Evolutionary conservation across 116 monocot species (phyloP).

Genomic region (Trichopus zeylanicus): DNA sequence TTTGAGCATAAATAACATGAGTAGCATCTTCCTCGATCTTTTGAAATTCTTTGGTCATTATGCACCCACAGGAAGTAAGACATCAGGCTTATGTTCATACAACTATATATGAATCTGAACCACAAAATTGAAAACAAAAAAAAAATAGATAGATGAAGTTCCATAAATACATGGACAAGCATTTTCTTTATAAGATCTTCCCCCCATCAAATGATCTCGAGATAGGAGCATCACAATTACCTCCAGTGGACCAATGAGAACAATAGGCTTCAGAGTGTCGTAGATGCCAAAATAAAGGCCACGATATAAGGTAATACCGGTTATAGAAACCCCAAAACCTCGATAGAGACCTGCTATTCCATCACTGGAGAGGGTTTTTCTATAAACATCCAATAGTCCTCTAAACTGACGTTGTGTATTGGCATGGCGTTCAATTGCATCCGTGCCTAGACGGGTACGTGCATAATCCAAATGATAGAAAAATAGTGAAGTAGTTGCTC

Average conservation of each 20-base stretch:
- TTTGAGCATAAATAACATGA: too few relatives aligned
- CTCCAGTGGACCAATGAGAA: conserved; percentile 80
- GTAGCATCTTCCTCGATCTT: too few relatives aligned
- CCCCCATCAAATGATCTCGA: too few relatives aligned
- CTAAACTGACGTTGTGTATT: conserved; percentile 54
- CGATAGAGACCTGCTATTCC: conserved; percentile 84
- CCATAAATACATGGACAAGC: neutral
- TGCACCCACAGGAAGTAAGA: too few relatives aligned
- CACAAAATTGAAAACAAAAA: too few relatives aligned
- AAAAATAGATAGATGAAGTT: too few relatives aligned
- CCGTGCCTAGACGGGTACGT: conserved; percentile 71
- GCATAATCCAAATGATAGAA: conserved; percentile 95
- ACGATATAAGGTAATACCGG: conserved; percentile 85
- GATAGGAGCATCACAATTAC: conserved; percentile 14
- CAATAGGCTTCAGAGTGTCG: conserved; percentile 76
- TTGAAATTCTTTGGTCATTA: too few relatives aligned
- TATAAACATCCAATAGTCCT: conserved; percentile 82
- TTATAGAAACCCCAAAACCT: conserved; percentile 87
- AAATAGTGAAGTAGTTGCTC: conserved; percentile 72
- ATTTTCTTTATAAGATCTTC: neutral
- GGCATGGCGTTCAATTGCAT: conserved; percentile 51
- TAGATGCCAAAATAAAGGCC: conserved; percentile 98
- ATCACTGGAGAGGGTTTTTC: conserved; percentile 72
- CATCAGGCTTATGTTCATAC: too few relatives aligned
- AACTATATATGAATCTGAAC: too few relatives aligned